These are phyloP conservation scores for Aegilops umbellulata DNA, from an alignment of 176 grass and related monocot genomes.

Conservation along the genomic window DNA sequence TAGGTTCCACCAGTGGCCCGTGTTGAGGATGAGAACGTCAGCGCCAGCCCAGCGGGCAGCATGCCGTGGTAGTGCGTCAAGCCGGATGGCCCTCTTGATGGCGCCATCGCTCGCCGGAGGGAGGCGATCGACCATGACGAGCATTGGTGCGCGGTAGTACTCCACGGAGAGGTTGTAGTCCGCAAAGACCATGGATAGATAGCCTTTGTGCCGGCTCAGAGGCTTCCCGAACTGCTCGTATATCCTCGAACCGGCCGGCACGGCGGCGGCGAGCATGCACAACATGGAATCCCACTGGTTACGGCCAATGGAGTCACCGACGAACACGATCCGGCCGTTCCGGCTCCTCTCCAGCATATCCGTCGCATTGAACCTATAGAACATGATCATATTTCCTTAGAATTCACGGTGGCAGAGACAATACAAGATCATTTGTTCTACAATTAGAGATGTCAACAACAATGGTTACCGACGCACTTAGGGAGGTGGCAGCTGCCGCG, in stretches of 20 bases:
- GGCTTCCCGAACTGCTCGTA: conserved; percentile 34
- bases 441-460: background rate
- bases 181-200: conserved; percentile 36
- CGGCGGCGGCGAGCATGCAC: conserved; percentile 32
- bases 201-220: conserved; percentile 34
- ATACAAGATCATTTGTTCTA: background rate
- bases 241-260: background rate
- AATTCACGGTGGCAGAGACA: too few species aligned
- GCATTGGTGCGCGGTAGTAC: conserved; percentile 33
- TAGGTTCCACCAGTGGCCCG: conserved; percentile 43
- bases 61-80: conserved; percentile 17
- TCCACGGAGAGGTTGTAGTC: conserved; percentile 18
- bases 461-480: conserved; percentile 15
- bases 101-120: background rate
- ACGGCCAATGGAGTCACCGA: conserved; percentile 34
- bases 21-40: conserved; percentile 39
- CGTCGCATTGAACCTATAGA: conserved; percentile 24
- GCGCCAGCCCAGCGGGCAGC: conserved; percentile 15
- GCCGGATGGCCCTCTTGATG: background rate
- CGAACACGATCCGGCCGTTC: conserved; percentile 38
- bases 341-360: conserved; percentile 41
- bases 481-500: conserved; percentile 31
- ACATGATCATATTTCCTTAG: background rate
- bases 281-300: conserved; percentile 54
- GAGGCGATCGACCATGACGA: conserved; percentile 33